Evolutionary conservation across 345 rosid species (phyloP), one percentile per base, ranked within the genome.

Genomic region (Viola odorata): DNA sequence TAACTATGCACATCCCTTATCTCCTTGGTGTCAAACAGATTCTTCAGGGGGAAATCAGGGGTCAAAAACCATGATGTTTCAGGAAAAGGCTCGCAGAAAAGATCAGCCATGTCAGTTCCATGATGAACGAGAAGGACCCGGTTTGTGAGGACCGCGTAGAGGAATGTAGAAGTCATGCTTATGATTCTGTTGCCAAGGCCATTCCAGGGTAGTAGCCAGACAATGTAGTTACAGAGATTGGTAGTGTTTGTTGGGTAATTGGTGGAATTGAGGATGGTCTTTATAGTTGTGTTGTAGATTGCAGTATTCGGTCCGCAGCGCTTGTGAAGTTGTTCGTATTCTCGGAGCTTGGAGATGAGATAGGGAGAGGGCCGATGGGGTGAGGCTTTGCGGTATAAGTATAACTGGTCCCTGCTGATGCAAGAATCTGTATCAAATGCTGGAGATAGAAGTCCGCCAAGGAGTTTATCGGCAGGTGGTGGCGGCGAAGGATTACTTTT

Each of bases 171-270:
- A 1, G 68, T 53, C 55, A 63, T 62, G 15, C 45, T 32, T 9
- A 69, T 23, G 10, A 69, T 69, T 42, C 73, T 58, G 58, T 69
- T 69, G 11, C 73, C 73, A 39, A 69, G 14, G 6, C 73, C 73
- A 14, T 53, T 54, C 3, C 3, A 9, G 3, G 38, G 44, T 39
- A n/a, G n/a, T n/a, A 49, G 8, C 68, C 63, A 69, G n/a, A 69
- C 55, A 7, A 69, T 23, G 64, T 69, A 69, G 32, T 40, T 69
- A 54, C 73, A 69, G 8, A 0, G 32, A 23, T 23, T 23, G 32
- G 32, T 23, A 23, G 32, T 23, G 32, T 45, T 59, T 8, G 51
- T 4, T 1, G 57, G 53, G 17, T 23, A 6, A 1, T 39, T 38
- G 32, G 32, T 23, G 5, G 37, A 38, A 36, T 14, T 1, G 12